These are phyloP conservation scores for Populus tremula DNA, from an alignment of 345 rosid genomes.

Conservation along the genomic window DNA sequence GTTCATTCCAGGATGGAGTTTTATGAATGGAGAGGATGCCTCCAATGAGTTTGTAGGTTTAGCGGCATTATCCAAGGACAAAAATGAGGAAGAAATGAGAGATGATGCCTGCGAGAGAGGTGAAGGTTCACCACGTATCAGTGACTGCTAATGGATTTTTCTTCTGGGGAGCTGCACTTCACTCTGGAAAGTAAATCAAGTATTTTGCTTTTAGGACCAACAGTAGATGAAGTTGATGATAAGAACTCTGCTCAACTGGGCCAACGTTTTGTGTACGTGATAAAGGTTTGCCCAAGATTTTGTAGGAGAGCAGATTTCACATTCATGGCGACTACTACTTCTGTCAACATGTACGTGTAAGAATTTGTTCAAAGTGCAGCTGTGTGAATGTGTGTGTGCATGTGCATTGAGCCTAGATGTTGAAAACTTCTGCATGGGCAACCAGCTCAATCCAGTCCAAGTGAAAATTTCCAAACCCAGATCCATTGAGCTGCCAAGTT, in stretches of 20 bases:
- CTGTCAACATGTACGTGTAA: too few species aligned
- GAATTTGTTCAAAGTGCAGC: too few species aligned
- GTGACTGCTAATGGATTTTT: constrained; percentile 1
- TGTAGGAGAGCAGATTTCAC: constrained; percentile 17
- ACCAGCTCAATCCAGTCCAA: too few species aligned
- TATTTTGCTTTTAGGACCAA: neutral
- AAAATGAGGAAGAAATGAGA: constrained; percentile 31
- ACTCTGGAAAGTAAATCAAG: too few species aligned
- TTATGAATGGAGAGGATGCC: constrained; percentile 23
- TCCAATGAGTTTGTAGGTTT: constrained; percentile 25
- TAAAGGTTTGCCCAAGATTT: constrained; percentile 24
- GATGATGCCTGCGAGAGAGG: constrained; percentile 28
- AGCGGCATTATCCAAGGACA: constrained; percentile 21
- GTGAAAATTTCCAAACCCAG: too few species aligned
- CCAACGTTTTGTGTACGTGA: neutral
- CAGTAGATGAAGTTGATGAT: neutral
- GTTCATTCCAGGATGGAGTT: constrained; percentile 31
- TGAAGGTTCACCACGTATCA: constrained; percentile 10
- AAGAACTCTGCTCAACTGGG: constrained; percentile 26
- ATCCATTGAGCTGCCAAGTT: too few species aligned
- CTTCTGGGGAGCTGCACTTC: neutral
- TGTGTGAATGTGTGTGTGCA: too few species aligned
- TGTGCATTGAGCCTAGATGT: too few species aligned
- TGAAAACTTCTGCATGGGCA: too few species aligned
- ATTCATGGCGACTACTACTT: neutral